Percentiles rank a stretch among this genome's conserved stretches.
These are phyloP conservation scores for Pseudoperonospora humuli DNA, from an alignment of 352 stramenopile species.

Conservation along the genomic window DNA sequence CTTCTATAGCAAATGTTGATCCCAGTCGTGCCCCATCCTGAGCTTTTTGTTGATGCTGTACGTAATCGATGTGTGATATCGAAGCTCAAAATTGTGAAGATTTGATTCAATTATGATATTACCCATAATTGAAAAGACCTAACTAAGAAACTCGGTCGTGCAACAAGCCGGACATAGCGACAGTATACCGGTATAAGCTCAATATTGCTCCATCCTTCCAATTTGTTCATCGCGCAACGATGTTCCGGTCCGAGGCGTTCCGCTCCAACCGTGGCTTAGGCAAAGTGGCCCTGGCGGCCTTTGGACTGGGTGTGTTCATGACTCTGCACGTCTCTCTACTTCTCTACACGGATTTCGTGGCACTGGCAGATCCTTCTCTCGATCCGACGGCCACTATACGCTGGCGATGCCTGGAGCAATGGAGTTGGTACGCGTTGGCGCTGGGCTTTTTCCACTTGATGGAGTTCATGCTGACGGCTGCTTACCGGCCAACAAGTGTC, in stretches of 20 bases:
- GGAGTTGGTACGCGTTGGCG: slow-evolving; percentile 67
- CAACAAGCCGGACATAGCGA: no score
- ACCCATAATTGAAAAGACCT: no score
- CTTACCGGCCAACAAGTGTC: slow-evolving; percentile 66
- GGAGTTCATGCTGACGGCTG: slow-evolving; percentile 79
- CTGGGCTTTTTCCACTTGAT: slow-evolving; percentile 79
- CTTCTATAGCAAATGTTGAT: no score
- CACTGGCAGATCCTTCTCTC: slow-evolving; percentile 4
- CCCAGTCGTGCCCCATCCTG: no score
- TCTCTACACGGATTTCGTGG: slow-evolving; percentile 25
- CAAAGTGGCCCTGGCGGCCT: slow-evolving; percentile 64
- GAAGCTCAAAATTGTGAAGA: no score
- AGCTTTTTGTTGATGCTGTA: no score
- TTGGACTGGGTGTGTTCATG: slow-evolving; percentile 68
- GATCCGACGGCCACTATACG: slow-evolving; percentile 11
- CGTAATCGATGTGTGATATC: no score
- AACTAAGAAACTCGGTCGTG: no score
- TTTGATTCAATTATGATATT: no score
- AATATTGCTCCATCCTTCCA: neutral
- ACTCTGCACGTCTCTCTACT: slow-evolving; percentile 53
- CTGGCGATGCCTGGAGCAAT: slow-evolving; percentile 56
- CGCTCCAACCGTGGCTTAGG: slow-evolving; percentile 65
- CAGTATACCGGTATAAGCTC: no score
- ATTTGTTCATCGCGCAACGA: slow-evolving; percentile 16
- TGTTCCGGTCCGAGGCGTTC: slow-evolving; percentile 76